A percentile compares a stretch with the other conserved stretches of the same genome.
Evolutionary conservation across 495 filamentous ascomycete genomes (phyloP).

Genomic region (Amniculicola lignicola): DNA sequence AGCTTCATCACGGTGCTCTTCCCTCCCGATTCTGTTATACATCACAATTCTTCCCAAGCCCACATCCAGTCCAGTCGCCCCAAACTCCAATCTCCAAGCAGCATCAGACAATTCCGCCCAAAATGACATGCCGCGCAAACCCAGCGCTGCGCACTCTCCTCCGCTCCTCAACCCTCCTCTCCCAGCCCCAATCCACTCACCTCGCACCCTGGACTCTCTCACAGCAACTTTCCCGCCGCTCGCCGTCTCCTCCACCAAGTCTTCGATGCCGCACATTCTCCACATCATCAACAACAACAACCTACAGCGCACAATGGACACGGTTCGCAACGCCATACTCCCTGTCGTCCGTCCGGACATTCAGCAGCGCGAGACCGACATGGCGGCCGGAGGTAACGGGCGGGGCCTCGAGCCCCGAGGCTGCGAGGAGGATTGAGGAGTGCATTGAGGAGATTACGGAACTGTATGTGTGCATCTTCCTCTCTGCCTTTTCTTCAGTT

Average conservation of each 20-base stretch:
- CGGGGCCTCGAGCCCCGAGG: not conserved
- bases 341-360: constrained; percentile 16
- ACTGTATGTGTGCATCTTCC: constrained; percentile 22
- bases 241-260: constrained; percentile 4
- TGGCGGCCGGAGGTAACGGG: not conserved
- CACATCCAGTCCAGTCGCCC: no score
- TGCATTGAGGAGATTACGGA: constrained; percentile 39
- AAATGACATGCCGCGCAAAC: constrained; percentile 22
- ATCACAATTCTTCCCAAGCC: no score
- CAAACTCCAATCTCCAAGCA: no score
- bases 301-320: no score
- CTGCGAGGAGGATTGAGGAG: constrained; percentile 14
- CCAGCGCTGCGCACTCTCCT: constrained; percentile 16
- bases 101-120: no score
- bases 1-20: no score
- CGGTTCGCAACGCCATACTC: constrained; percentile 22
- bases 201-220: not conserved
- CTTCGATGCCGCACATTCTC: not conserved
- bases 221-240: not conserved
- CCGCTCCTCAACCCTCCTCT: constrained; percentile 1
- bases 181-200: not conserved
- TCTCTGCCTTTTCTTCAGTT: not conserved
- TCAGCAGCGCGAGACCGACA: not conserved
- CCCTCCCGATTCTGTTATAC: no score
- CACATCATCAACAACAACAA: not conserved